Evolutionary conservation across 2,329 filamentous ascomycete species (phyloP), one percentile per base, ranked within the genome.

Genomic region (Cladosporium sp.): DNA sequence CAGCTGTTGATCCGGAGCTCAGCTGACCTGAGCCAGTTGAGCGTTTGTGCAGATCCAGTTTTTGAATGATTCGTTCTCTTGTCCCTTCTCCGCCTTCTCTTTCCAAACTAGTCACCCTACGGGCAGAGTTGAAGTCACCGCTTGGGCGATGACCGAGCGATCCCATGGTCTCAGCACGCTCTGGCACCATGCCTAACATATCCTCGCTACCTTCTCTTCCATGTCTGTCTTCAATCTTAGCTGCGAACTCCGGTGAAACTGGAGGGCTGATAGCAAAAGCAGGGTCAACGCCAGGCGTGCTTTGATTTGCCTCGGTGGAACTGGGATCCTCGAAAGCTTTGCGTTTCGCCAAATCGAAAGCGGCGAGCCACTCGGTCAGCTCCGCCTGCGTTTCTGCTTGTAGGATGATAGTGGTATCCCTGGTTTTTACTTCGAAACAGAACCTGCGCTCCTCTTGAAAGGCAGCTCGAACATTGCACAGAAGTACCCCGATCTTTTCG

Each of bases 341-440:
- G 61, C 91, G 89, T 72, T 98, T 98, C 49, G 92, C 91, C 13
- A 91, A 82, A 61, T 98, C 92, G 62, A 98, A 96, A 0, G 92
- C 85, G 58, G 88, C 83, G 52, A 98, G 83, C 93, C 93, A 98
- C 63, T 95, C 88, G 54, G 87, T 90, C n/a, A 98, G 79, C 66
- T 97, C 89, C 46, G 75, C 77, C 67, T 98, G 93, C 0, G 89
- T 95, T 68, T 98, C 93, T 4, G 92, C 88, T 71, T 98, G 93
- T 3, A 98, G 77, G 54, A 96, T 75, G 58, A 95, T 84, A 46
- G 85, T 93, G 57, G 87, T 87, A 64, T 89, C 95, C 70, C 96
- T 98, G 2, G 93, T 98, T 76, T 97, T 98, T 64, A 98, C 87
- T 70, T 98, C 93, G 63, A 98, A 96, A 68, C 93, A 97, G 70